Evolutionary conservation across 2,329 filamentous ascomycete species (phyloP).

Genomic region (Paecilomyces formosus): DNA sequence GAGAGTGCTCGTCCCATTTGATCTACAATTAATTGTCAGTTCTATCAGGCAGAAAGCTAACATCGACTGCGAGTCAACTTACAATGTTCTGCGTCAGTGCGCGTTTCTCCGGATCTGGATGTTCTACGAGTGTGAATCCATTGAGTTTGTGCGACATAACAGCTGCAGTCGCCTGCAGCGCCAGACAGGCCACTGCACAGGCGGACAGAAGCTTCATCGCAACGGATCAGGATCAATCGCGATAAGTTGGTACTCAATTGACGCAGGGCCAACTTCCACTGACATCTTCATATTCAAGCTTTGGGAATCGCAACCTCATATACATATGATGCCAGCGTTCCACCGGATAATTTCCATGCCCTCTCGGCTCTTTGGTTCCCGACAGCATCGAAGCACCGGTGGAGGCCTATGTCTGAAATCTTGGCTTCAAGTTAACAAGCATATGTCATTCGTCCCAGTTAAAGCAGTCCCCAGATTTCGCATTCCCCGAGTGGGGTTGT

Average conservation of each 20-base stretch:
- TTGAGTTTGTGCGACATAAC: conserved; percentile 44
- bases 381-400: neutral
- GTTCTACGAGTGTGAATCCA: conserved; percentile 38
- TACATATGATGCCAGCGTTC: neutral
- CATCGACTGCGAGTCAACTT: conserved; percentile 13
- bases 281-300: neutral
- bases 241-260: neutral
- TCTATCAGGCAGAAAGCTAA: neutral
- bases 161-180: conserved; percentile 39
- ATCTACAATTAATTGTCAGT: conserved; percentile 30
- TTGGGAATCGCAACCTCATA: neutral
- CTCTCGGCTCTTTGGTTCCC: neutral
- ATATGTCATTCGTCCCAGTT: neutral
- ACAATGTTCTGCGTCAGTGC: conserved; percentile 51
- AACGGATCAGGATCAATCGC: neutral
- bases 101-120: conserved; percentile 34
- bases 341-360: neutral
- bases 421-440: neutral
- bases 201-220: conserved; percentile 32
- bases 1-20: conserved; percentile 65
- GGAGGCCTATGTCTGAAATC: neutral
- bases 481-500: no score
- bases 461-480: no score
- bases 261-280: neutral
- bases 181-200: conserved; percentile 30